Evolutionary conservation across 2,329 filamentous ascomycete species (phyloP).

Genomic region (Aaosphaeria arxii): DNA sequence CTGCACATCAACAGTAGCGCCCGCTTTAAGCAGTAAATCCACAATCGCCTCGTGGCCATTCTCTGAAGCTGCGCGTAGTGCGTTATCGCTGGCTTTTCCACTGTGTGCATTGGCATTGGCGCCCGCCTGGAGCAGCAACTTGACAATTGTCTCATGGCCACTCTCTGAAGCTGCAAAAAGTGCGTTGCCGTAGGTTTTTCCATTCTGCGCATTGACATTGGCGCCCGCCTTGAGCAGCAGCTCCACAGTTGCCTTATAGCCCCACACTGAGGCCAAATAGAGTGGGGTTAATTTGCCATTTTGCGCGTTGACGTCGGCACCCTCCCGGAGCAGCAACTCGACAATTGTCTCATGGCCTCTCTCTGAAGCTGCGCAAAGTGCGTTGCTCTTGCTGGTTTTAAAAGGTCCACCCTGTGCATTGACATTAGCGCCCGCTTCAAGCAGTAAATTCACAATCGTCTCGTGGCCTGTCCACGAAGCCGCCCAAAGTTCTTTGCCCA

Average conservation of each 20-base stretch:
- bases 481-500: constrained; percentile 2
- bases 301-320: not conserved
- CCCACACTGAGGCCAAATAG: not conserved
- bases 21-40: not conserved
- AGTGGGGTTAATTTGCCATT: not conserved
- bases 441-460: constrained; percentile 1
- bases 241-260: not conserved
- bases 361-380: not conserved
- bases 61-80: constrained; percentile 1
- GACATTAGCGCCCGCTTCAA: constrained; percentile 1
- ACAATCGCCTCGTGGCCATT: not conserved
- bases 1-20: not conserved
- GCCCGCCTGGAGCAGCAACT: not conserved
- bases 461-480: constrained; percentile 2
- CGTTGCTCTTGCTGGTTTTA: not conserved
- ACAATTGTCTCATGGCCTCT: not conserved
- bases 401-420: constrained; percentile 1
- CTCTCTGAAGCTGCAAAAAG: not conserved
- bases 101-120: not conserved
- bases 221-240: not conserved
- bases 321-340: not conserved
- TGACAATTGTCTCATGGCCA: not conserved
- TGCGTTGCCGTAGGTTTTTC: not conserved
- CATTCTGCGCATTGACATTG: not conserved
- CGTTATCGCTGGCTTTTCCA: constrained; percentile 2